Evolutionary conservation across 169 alveolate species (phyloP), one percentile per base, ranked within the genome.

Genomic region (Plasmodium vinckei): DNA sequence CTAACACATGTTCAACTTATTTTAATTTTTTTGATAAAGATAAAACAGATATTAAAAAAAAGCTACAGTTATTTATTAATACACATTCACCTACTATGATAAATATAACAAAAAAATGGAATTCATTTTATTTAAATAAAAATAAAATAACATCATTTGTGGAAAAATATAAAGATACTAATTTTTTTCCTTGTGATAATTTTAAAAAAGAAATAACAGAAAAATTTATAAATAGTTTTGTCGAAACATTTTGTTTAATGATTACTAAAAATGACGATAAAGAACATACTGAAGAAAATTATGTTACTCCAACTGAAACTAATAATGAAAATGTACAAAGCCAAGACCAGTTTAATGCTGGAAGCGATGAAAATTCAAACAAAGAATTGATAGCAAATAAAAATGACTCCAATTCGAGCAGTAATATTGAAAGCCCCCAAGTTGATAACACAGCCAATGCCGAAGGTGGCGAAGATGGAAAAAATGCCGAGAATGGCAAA

Each of bases 51-150:
- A 56, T 65, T 7, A 82, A 82, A 82, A 67, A 53, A 25, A 82
- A 82, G 44, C 49, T 82, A 46, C 71, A 82, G 47, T 60, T 82
- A 53, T 82, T 82, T 67, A 68, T 82, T 39, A 68, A 60, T 44
- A 82, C 90, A 6, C 90, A 82, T 23, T 82, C 90, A 12, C 84
- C 90, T n/a, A 68, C 90, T 47, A 68, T 82, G 79, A 56, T 82
- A 42, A 82, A 82, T 67, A 53, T 68, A 7, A 67, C 84, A 56
- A 46, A 82, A 42, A 65, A 39, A 9, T 82, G 84, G 90, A 82
- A 82, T 47, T 44, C 68, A 23, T 82, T 82, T 68, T 82, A 68
- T 59, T 17, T 67, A 23, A 82, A 82, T 63, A 82, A 82, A 39
- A 68, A 47, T 61, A 82, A 67, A 57, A 65, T 82, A 25, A 44